These are phyloP conservation scores for Claviceps paspali DNA, from an alignment of 2,329 filamentous ascomycete genomes.

Conservation along the genomic window DNA sequence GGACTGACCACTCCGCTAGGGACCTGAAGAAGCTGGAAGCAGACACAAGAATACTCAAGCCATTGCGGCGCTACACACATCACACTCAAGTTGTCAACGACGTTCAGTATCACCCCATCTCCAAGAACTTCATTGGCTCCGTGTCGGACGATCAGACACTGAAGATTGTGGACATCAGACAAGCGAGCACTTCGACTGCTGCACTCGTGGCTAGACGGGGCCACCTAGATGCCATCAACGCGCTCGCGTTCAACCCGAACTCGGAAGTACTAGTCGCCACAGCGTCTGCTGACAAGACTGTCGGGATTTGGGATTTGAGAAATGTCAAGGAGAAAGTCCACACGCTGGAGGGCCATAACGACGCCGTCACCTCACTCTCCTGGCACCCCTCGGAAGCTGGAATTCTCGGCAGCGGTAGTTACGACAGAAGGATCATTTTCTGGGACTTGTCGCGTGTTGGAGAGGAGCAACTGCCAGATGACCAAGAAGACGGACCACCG, in stretches of 20 bases:
- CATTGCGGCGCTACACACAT: conserved; percentile 65
- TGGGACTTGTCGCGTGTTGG: conserved; percentile 91
- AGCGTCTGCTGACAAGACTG: conserved; percentile 86
- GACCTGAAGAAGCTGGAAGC: conserved; percentile 65
- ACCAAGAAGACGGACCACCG: conserved; percentile 85
- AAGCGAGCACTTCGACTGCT: conserved; percentile 47
- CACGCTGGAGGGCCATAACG: conserved; percentile 73
- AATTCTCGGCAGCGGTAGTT: conserved; percentile 79
- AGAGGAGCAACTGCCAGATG: conserved; percentile 87
- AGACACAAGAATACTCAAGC: conserved; percentile 53
- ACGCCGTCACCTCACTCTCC: conserved; percentile 78
- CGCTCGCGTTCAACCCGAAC: conserved; percentile 84
- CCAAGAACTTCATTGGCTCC: conserved; percentile 72
- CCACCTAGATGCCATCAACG: conserved; percentile 87
- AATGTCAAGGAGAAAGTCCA: conserved; percentile 85
- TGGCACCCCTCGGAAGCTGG: conserved; percentile 90
- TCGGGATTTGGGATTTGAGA: conserved; percentile 88
- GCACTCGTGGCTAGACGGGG: conserved; percentile 56
- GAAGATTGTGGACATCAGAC: conserved; percentile 79
- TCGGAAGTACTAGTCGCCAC: conserved; percentile 86
- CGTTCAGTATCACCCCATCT: conserved; percentile 84
- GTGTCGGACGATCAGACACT: conserved; percentile 92
- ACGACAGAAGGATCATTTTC: conserved; percentile 86
- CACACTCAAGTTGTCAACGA: conserved; percentile 91
- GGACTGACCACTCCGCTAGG: conserved; percentile 27